Base-by-base conservation (phyloP, 2,329 filamentous ascomycete genomes). In the Phialophora expanda region DNA sequence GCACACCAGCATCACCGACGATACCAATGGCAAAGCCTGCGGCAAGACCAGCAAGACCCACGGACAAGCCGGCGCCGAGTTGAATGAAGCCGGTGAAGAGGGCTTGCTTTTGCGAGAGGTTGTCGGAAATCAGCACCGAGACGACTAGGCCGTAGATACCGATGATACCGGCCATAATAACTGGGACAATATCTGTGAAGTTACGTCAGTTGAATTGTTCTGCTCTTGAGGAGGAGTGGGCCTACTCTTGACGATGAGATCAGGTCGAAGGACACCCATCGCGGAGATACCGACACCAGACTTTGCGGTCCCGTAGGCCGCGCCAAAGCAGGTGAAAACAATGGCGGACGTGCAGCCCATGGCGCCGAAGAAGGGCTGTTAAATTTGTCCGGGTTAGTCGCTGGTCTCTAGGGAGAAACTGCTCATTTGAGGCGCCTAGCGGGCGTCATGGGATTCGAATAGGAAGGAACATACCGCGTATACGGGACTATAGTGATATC, bases 111-210 rank as follows among this genome's bases (percentile, higher is more conserved):
- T 94, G 90, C 74, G 84, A 85, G 71, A 95, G 84, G 75, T 87
- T 88, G 79, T 92, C 90, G 76, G 91, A 93, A 77, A 95, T 92
- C 76, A 95, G 83, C 79, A 95, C 91, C 20, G 91, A 93, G 68
- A 94, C 91, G 82, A 95, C 91, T 72, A 95, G 87, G 76, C 91
- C 91, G 84, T 95, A 99, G 81, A 99, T 98, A 90, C 92, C 95
- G 83, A 99, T 98, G 83, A 99, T 99, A 98, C 95, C 95, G 86
- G 95, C 95, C 95, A 99, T 99, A 89, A 99, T 97, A 46, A 68
- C 67, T 61, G 67, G 68, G 28, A 73, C 63, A 66, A 67, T 68
- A 46, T 71, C 63, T 70, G 51, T 41, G 11, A 26, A n/a, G 51
- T 9, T 30, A n/a, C 20, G 51, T 44, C 32, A 48, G 55, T 61